Conservation (phyloP, 1,139 yeast genomes). For the Candida sp. region DNA sequence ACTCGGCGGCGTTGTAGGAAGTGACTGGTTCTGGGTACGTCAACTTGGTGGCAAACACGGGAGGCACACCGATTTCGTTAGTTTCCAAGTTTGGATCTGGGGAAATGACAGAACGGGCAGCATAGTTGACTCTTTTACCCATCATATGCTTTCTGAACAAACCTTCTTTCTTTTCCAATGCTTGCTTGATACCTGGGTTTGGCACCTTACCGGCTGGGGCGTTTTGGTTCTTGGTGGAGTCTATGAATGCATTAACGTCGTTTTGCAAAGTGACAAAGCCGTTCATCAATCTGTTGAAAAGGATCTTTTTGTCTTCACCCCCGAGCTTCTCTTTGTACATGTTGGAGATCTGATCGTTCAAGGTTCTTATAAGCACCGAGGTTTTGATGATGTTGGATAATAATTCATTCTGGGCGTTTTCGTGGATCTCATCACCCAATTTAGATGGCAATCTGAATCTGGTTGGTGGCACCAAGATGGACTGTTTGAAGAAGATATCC, state of each 20-base stretch:
- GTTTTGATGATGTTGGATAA: slow-evolving; percentile 82
- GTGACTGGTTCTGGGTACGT: slow-evolving; percentile 99
- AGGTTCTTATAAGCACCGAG: slow-evolving; percentile 81
- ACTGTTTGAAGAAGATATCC: slow-evolving; percentile 91
- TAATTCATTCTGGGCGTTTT: slow-evolving; percentile 91
- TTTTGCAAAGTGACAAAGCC: slow-evolving; percentile 94
- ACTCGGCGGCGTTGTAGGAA: slow-evolving; percentile 85
- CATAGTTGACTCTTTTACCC: slow-evolving; percentile 99
- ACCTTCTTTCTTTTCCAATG: slow-evolving; percentile 83
- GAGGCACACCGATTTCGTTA: slow-evolving; percentile 98
- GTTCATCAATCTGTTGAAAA: slow-evolving; percentile 92
- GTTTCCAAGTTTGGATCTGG: slow-evolving; percentile 99
- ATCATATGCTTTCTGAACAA: slow-evolving; percentile 98
- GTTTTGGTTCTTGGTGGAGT: slow-evolving; percentile 84
- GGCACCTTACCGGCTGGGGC: slow-evolving; percentile 74
- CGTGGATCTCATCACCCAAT: slow-evolving; percentile 95
- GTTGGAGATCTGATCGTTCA: slow-evolving; percentile 76
- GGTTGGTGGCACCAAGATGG: slow-evolving; percentile 94
- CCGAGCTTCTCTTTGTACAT: slow-evolving; percentile 66
- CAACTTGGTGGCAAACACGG: slow-evolving; percentile 93
- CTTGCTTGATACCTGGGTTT: slow-evolving; percentile 82
- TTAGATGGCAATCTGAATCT: slow-evolving; percentile 97
- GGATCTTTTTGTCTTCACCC: slow-evolving; percentile 66
- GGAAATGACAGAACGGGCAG: slow-evolving; percentile 98
- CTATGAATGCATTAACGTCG: slow-evolving; percentile 94